Percentiles rank a stretch among this genome's conserved stretches.
Evolutionary conservation across 2,329 filamentous ascomycete species (phyloP).

Genomic region (Scytalidium lignicola): DNA sequence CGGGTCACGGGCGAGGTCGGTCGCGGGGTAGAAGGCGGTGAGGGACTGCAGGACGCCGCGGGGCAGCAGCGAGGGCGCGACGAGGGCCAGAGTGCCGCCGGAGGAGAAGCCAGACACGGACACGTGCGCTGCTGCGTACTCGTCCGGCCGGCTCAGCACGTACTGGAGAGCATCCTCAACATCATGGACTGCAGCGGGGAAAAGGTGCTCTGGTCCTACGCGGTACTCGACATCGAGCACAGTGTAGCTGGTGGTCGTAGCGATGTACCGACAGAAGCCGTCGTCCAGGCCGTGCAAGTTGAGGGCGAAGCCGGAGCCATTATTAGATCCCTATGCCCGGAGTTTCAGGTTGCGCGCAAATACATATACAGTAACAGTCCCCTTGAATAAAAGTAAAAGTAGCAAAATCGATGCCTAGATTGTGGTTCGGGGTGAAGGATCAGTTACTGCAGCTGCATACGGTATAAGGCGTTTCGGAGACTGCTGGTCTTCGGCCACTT

Average conservation of each 20-base stretch:
- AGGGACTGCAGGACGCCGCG: slow-evolving; percentile 44
- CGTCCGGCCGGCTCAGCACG: slow-evolving; percentile 25
- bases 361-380: too few relatives aligned
- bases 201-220: slow-evolving; percentile 31
- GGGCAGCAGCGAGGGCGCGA: slow-evolving; percentile 27
- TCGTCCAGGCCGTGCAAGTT: slow-evolving; percentile 34
- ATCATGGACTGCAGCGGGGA: slow-evolving; percentile 31
- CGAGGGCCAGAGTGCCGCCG: slow-evolving; percentile 35
- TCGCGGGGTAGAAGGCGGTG: slow-evolving; percentile 39
- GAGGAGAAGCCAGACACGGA: slow-evolving; percentile 41
- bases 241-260: slow-evolving; percentile 20
- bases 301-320: slow-evolving; percentile 29
- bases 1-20: slow-evolving; percentile 27
- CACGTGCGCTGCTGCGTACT: slow-evolving; percentile 36
- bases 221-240: slow-evolving; percentile 31
- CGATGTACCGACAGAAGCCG: slow-evolving; percentile 30
- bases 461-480: too few relatives aligned
- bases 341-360: too few relatives aligned
- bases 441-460: too few relatives aligned
- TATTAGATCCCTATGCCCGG: too few relatives aligned
- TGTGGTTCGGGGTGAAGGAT: too few relatives aligned
- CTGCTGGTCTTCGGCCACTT: too few relatives aligned
- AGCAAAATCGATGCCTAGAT: too few relatives aligned
- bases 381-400: too few relatives aligned
- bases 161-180: slow-evolving; percentile 28